These are phyloP conservation scores for Lachnellula arida DNA, from an alignment of 2,329 filamentous ascomycete genomes.

Conservation along the genomic window DNA sequence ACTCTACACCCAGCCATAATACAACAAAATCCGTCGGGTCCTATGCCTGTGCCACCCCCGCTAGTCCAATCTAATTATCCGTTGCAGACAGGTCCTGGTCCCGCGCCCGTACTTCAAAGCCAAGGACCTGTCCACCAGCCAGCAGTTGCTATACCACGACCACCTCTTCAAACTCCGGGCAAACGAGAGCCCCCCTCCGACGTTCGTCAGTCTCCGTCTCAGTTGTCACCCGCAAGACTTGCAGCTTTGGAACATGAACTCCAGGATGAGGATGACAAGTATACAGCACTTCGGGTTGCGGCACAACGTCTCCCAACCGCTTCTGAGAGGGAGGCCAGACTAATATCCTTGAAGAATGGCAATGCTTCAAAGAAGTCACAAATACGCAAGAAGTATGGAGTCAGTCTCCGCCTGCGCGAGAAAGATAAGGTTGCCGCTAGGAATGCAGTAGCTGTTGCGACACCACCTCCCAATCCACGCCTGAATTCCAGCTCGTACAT, in stretches of 20 bases:
- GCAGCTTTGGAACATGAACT: constrained; percentile 20
- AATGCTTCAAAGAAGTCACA: constrained; percentile 26
- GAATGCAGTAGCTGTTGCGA: background rate
- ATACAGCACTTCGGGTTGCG: constrained; percentile 5
- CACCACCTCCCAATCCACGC: background rate
- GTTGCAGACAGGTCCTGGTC: background rate
- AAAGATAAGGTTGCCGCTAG: constrained; percentile 21
- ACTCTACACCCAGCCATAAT: background rate
- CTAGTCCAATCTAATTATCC: background rate
- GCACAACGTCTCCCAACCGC: constrained; percentile 7
- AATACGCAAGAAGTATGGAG: constrained; percentile 25
- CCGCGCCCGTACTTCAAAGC: background rate
- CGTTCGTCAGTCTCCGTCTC: constrained; percentile 19
- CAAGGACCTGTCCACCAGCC: background rate
- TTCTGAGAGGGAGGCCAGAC: constrained; percentile 6
- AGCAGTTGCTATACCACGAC: constrained; percentile 1
- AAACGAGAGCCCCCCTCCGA: constrained; percentile 2
- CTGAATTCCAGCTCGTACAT: background rate
- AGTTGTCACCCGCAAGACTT: constrained; percentile 18
- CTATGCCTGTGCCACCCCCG: background rate
- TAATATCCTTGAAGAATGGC: constrained; percentile 24
- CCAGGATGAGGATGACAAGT: constrained; percentile 14
- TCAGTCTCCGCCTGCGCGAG: constrained; percentile 26
- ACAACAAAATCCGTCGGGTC: background rate
- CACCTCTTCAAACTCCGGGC: constrained; percentile 2